A percentile compares a stretch with the other conserved stretches of the same genome.
phyloP scores from a whole-genome alignment of 2,329 filamentous ascomycete genomes.

The Thelonectria rubi region DNA sequence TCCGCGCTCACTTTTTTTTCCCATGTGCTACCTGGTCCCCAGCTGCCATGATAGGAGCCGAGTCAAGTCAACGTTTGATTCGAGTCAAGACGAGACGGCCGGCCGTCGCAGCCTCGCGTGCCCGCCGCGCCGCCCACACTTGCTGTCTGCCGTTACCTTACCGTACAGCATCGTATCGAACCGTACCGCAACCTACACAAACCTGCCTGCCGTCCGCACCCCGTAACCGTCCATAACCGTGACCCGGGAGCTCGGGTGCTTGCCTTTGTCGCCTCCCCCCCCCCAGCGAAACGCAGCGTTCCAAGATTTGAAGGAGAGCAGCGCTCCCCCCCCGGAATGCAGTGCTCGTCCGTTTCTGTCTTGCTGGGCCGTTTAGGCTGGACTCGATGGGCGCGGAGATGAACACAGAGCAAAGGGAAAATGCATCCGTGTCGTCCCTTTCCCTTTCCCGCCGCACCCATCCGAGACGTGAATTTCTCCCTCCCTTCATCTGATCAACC shows the following conservation, averaged over 20 bases:
- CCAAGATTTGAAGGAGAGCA: slow-evolving; percentile 2
- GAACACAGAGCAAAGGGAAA: neutral
- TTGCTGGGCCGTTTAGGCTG: neutral
- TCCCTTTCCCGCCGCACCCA: neutral
- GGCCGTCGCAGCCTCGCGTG: slow-evolving; percentile 10
- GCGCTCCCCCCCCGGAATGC: neutral
- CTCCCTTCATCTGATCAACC: neutral
- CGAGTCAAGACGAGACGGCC: slow-evolving; percentile 7
- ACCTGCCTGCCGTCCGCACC: slow-evolving; percentile 8
- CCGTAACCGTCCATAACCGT: slow-evolving; percentile 17
- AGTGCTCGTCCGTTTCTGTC: neutral
- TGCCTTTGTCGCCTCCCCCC: slow-evolving; percentile 10
- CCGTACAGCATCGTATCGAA: slow-evolving; percentile 8
- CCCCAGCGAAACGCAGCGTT: slow-evolving; percentile 6
- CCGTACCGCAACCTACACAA: slow-evolving; percentile 13
- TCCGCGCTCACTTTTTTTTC: neutral
- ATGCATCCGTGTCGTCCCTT: slow-evolving; percentile 17
- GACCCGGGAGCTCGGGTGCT: slow-evolving; percentile 22
- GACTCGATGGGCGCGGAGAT: neutral
- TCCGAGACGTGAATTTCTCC: neutral
- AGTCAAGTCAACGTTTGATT: neutral
- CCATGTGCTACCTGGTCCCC: neutral
- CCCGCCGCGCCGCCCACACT: slow-evolving; percentile 2
- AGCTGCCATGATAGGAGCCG: neutral
- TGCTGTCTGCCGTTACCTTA: neutral